Base-by-base conservation (phyloP, 495 filamentous ascomycete species). In the Melanomma pulvis-pyrius region DNA sequence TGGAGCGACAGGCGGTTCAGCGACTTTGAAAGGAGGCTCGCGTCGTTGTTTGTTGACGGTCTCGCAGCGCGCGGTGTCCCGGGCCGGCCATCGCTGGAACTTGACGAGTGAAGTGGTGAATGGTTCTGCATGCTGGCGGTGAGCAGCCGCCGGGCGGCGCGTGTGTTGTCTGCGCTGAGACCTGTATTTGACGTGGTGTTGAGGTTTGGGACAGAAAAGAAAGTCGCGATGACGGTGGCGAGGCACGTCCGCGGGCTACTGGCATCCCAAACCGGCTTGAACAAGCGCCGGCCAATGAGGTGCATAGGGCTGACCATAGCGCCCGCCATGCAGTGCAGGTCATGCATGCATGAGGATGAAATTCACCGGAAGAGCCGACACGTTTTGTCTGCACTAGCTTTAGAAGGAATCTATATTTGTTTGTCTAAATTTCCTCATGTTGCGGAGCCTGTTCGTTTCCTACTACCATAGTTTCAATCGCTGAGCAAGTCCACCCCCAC, bases 401-500 rank as follows among this genome's bases (percentile, higher is more conserved):
- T n/a, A n/a, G n/a, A n/a, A n/a, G n/a, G n/a, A n/a, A n/a, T n/a
- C n/a, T n/a, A n/a, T n/a, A n/a, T n/a, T n/a, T n/a, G n/a, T n/a
- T n/a, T n/a, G n/a, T n/a, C n/a, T n/a, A n/a, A n/a, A n/a, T n/a
- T n/a, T n/a, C n/a, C n/a, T n/a, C n/a, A n/a, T n/a, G n/a, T n/a
- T n/a, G n/a, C n/a, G n/a, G n/a, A n/a, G n/a, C n/a, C n/a, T n/a
- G n/a, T n/a, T n/a, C n/a, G n/a, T n/a, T n/a, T n/a, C n/a, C n/a
- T n/a, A n/a, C n/a, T n/a, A n/a, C n/a, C n/a, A n/a, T n/a, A n/a
- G n/a, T n/a, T n/a, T 63, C 30, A 68, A 39, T 76, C 75, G 25
- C 73, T 80, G 61, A 89, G 72, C 63, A 98, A 73, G 82, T 98
- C 90, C 61, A 98, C 84, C 5, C 90, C 91, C n/a, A 99, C 94